Conservation (phyloP, 2,329 filamentous ascomycete species). For the Chaetomium sp. region DNA sequence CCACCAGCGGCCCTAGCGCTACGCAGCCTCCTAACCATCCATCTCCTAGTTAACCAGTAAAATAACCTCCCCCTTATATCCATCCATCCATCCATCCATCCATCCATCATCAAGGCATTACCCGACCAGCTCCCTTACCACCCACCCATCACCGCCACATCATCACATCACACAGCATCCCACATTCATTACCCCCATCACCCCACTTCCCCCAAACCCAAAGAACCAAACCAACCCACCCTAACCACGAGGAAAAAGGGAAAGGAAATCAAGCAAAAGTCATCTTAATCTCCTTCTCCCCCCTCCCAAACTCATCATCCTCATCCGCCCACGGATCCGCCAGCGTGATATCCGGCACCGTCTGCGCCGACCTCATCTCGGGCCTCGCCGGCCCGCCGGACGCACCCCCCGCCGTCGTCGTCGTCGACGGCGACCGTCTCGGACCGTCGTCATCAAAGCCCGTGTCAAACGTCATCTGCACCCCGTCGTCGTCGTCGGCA, state of each 20-base stretch:
- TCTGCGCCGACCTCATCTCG: conserved; percentile 50
- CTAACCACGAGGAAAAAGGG: background rate
- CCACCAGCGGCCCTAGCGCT: background rate
- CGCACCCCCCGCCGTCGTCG: background rate
- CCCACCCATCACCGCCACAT: background rate
- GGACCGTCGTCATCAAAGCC: conserved; percentile 50
- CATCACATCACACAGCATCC: background rate
- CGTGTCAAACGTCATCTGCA: conserved; percentile 74
- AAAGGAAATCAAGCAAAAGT: conserved; percentile 65
- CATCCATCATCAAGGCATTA: conserved; percentile 7
- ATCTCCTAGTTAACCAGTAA: background rate
- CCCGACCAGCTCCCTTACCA: background rate
- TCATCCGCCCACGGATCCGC: conserved; percentile 71
- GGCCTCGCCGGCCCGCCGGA: conserved; percentile 40
- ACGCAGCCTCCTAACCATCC: background rate
- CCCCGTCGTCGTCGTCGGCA: conserved; percentile 47
- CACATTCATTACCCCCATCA: background rate
- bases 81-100: conserved; percentile 3
- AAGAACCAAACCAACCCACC: background rate
- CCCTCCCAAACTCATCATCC: conserved; percentile 69
- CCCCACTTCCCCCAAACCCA: background rate
- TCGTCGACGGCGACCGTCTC: background rate
- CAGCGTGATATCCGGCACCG: conserved; percentile 53
- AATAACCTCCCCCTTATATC: background rate
- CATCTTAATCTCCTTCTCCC: conserved; percentile 76